A percentile compares a stretch with the other conserved stretches of the same genome.
These are phyloP conservation scores for Backusella liffmaniae DNA, from an alignment of 192 early-diverging fungal species.

Conservation along the genomic window DNA sequence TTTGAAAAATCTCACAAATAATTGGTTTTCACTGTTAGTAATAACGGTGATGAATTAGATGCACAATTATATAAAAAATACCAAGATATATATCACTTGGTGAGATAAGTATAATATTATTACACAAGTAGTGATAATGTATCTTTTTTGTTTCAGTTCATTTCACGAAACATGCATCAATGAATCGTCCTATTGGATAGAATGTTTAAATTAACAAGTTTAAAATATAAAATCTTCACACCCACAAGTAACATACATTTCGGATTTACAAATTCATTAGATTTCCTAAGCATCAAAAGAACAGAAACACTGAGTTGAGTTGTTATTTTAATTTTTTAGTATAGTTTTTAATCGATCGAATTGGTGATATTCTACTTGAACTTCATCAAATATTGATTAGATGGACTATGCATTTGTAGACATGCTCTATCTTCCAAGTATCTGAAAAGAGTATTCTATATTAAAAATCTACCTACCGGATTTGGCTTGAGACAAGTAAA, in stretches of 20 bases:
- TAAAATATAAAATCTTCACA: background rate
- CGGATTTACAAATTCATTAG: background rate
- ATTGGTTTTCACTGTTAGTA: too few species aligned
- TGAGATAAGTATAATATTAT: too few species aligned
- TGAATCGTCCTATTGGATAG: background rate
- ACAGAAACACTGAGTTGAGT: background rate
- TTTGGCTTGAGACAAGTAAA: background rate
- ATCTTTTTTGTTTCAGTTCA: background rate
- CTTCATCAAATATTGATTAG: too few species aligned
- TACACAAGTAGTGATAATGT: background rate
- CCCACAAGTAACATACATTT: background rate
- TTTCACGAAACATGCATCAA: background rate
- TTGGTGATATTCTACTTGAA: too few species aligned
- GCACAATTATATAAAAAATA: too few species aligned
- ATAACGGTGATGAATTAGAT: too few species aligned
- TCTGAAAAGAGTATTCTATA: background rate
- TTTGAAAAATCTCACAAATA: background rate
- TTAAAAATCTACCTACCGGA: background rate
- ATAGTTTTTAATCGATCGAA: too few species aligned
- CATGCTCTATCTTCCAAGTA: background rate
- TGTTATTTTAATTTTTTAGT: background rate
- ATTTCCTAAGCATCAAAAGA: background rate
- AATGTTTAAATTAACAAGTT: background rate
- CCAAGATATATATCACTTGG: background rate
- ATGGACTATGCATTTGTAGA: too few species aligned